Conservation (phyloP, 768 basidiomycete species). For the Podaxis rugospora region DNA sequence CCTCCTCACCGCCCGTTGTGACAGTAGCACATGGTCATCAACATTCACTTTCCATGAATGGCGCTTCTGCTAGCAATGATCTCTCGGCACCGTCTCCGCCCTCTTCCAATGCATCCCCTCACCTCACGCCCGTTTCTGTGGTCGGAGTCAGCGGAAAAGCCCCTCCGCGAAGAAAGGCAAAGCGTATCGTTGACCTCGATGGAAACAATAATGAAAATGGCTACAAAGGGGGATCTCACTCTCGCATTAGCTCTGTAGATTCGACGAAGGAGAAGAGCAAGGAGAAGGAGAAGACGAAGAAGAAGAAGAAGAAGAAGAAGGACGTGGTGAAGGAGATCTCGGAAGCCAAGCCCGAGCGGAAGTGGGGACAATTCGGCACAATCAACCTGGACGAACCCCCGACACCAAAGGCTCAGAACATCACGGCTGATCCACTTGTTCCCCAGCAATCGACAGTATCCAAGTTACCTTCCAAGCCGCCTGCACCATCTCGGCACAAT, state of each 20-base stretch:
- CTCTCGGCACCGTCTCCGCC: conserved; percentile 22
- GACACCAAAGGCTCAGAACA: neutral
- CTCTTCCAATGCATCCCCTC: conserved; percentile 42
- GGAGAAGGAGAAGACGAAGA: conserved; percentile 15
- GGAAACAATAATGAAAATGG: conserved; percentile 36
- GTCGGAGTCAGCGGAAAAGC: conserved; percentile 34
- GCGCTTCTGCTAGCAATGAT: neutral
- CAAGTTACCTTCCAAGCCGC: neutral
- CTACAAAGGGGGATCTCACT: conserved; percentile 23
- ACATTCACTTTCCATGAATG: conserved; percentile 16
- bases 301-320: conserved; percentile 14
- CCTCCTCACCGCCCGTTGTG: conserved; percentile 57
- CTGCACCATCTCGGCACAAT: conserved; percentile 1
- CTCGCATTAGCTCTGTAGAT: conserved; percentile 28
- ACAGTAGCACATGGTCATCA: conserved; percentile 43
- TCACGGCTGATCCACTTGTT: neutral
- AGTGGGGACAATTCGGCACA: conserved; percentile 19
- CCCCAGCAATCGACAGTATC: neutral
- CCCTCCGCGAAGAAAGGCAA: conserved; percentile 52
- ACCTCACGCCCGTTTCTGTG: conserved; percentile 30
- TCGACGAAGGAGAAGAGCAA: conserved; percentile 14
- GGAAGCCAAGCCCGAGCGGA: conserved; percentile 1
- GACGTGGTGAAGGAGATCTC: conserved; percentile 12
- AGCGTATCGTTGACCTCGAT: conserved; percentile 78
- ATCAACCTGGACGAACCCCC: conserved; percentile 11